Evolutionary conservation across 768 basidiomycete species (phyloP).

Genomic region (Xanthoconium stramineum): DNA sequence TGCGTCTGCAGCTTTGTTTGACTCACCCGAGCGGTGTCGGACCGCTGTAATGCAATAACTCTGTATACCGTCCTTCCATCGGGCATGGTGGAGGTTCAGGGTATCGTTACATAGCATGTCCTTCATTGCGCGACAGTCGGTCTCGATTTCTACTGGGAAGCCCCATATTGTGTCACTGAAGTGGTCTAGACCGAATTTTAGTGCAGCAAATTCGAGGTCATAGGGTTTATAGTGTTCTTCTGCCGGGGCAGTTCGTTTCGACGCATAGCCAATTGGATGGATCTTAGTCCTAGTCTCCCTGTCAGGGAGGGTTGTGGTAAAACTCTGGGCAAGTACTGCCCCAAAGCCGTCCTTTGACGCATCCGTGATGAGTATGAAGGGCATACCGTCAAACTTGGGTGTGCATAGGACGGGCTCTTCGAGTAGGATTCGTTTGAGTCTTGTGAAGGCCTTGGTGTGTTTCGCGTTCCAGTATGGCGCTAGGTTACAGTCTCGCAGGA

Average conservation of each 20-base stretch:
- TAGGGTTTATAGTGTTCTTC: conserved; percentile 36
- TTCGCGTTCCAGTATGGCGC: conserved; percentile 10
- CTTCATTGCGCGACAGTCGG: conserved; percentile 24
- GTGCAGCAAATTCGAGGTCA: conserved; percentile 34
- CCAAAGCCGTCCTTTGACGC: conserved; percentile 34
- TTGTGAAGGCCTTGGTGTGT: conserved; percentile 26
- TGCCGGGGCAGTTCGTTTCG: conserved; percentile 30
- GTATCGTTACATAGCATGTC: conserved; percentile 20
- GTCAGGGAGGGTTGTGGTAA: neutral
- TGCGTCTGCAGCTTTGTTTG: conserved; percentile 31
- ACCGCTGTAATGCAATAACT: conserved; percentile 13
- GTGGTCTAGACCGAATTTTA: conserved; percentile 34
- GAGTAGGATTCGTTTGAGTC: conserved; percentile 31
- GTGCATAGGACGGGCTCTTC: neutral
- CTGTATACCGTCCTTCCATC: conserved; percentile 29
- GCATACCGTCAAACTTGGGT: conserved; percentile 33
- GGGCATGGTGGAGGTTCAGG: conserved; percentile 13
- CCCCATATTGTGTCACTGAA: conserved; percentile 30
- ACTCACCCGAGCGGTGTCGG: conserved; percentile 18
- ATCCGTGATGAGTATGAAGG: conserved; percentile 37
- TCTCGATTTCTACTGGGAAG: conserved; percentile 29
- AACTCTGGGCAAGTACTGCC: conserved; percentile 28
- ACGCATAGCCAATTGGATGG: conserved; percentile 20
- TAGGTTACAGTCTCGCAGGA: neutral
- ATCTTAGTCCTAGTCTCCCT: neutral